These are phyloP conservation scores for Lentinula novae-zelandiae DNA, from an alignment of 1,284 basidiomycete genomes.

Conservation along the genomic window DNA sequence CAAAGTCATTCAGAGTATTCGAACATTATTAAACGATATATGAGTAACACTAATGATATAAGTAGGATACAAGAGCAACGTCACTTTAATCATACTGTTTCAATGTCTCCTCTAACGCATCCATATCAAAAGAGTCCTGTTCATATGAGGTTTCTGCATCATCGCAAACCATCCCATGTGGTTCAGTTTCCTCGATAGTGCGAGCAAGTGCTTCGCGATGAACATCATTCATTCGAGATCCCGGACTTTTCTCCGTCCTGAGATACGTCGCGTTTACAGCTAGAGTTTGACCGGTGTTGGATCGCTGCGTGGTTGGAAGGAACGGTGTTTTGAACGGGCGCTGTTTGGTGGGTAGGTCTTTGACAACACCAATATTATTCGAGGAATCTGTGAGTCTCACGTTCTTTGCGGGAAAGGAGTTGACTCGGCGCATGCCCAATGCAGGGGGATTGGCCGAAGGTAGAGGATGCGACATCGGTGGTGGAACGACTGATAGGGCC, in stretches of 20 bases:
- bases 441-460: background rate
- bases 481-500: background rate
- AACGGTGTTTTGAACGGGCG: slow-evolving; percentile 1
- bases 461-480: background rate
- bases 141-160: slow-evolving; percentile 35
- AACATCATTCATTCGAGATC: too few species aligned
- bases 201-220: background rate
- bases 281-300: background rate
- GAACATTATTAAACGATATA: too few species aligned
- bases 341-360: background rate
- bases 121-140: slow-evolving; percentile 33
- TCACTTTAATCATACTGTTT: slow-evolving; percentile 28
- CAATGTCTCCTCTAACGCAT: slow-evolving; percentile 36
- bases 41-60: too few species aligned
- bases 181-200: background rate
- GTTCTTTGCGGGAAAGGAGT: slow-evolving; percentile 2
- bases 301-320: slow-evolving; percentile 12
- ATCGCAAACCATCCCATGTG: background rate
- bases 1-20: too few species aligned
- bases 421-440: slow-evolving; percentile 8
- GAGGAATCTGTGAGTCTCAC: background rate
- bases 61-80: too few species aligned
- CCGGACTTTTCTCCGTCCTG: background rate
- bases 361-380: background rate
- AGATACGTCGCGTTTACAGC: too few species aligned